phyloP scores from a whole-genome alignment of 2,329 filamentous ascomycete species.

The Epichloe glyceriae region DNA sequence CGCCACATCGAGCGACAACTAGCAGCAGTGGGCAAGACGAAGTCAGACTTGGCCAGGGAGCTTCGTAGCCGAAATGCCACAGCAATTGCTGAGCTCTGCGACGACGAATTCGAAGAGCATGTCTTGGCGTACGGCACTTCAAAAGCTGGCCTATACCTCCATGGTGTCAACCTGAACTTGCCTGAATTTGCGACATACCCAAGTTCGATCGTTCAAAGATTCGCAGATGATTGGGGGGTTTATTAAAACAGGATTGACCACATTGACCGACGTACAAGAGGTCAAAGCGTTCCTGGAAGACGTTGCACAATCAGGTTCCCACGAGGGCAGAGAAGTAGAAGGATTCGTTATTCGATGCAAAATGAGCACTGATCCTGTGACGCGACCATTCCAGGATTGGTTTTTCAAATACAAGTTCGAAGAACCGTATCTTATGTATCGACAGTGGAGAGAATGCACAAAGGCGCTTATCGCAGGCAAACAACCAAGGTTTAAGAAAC shows the following conservation, averaged over 20 bases:
- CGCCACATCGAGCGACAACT: slow-evolving; percentile 71
- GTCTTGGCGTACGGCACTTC: slow-evolving; percentile 79
- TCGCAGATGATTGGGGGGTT: slow-evolving; percentile 93
- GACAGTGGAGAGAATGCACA: slow-evolving; percentile 96
- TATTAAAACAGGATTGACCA: slow-evolving; percentile 69
- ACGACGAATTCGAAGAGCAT: slow-evolving; percentile 93
- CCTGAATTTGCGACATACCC: slow-evolving; percentile 83
- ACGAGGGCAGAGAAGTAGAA: slow-evolving; percentile 85
- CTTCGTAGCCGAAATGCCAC: slow-evolving; percentile 77
- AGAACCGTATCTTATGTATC: slow-evolving; percentile 96
- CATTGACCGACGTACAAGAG: slow-evolving; percentile 59
- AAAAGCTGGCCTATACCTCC: slow-evolving; percentile 80
- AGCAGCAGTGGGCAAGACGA: slow-evolving; percentile 60
- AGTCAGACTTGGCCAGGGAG: slow-evolving; percentile 62
- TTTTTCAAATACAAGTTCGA: slow-evolving; percentile 99
- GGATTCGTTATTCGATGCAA: slow-evolving; percentile 93
- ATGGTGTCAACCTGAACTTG: slow-evolving; percentile 93
- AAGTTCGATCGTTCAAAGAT: slow-evolving; percentile 68
- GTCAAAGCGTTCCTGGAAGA: slow-evolving; percentile 73
- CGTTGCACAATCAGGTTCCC: slow-evolving; percentile 77
- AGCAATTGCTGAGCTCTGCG: slow-evolving; percentile 89
- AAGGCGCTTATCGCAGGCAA: slow-evolving; percentile 72
- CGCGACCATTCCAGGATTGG: slow-evolving; percentile 67
- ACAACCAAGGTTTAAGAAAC: slow-evolving; percentile 70
- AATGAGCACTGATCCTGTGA: slow-evolving; percentile 38